phyloP scores from a whole-genome alignment of 768 basidiomycete genomes.

The Russula virescens region DNA sequence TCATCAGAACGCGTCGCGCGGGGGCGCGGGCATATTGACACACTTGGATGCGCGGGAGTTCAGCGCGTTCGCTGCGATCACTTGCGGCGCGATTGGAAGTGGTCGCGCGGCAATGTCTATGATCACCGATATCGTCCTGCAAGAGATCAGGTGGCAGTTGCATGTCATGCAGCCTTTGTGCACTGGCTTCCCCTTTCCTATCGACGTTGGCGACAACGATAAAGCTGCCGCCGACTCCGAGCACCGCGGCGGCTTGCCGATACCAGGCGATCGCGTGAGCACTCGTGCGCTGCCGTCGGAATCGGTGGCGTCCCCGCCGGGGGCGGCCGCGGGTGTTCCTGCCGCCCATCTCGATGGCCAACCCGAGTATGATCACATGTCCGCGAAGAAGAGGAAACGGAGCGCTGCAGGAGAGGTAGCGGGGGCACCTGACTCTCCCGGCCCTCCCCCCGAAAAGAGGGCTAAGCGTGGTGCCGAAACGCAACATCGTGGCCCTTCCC shows the following conservation, averaged over 20 bases:
- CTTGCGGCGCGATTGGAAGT: background rate
- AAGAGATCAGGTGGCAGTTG: conserved; percentile 18
- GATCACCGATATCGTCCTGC: conserved; percentile 1
- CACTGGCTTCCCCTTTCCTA: background rate
- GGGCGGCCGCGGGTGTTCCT: background rate
- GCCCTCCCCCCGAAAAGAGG: background rate
- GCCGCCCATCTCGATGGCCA: background rate
- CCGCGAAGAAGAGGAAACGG: background rate
- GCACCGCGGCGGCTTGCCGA: too few relatives aligned
- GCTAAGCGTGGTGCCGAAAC: background rate
- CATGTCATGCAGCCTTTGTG: background rate
- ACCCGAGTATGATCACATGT: background rate
- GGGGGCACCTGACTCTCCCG: background rate
- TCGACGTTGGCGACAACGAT: too few relatives aligned
- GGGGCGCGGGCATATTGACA: background rate
- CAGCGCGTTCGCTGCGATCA: conserved; percentile 5
- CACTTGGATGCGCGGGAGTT: background rate
- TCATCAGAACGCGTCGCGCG: background rate
- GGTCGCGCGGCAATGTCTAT: background rate
- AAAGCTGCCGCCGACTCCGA: background rate
- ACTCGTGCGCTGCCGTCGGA: background rate
- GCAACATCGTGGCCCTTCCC: background rate
- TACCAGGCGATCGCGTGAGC: background rate
- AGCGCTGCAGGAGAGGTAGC: background rate
- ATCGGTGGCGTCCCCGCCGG: too few relatives aligned